These are phyloP conservation scores for Magnusiomyces fungicola DNA, from an alignment of 1,139 yeast genomes.

Conservation along the genomic window DNA sequence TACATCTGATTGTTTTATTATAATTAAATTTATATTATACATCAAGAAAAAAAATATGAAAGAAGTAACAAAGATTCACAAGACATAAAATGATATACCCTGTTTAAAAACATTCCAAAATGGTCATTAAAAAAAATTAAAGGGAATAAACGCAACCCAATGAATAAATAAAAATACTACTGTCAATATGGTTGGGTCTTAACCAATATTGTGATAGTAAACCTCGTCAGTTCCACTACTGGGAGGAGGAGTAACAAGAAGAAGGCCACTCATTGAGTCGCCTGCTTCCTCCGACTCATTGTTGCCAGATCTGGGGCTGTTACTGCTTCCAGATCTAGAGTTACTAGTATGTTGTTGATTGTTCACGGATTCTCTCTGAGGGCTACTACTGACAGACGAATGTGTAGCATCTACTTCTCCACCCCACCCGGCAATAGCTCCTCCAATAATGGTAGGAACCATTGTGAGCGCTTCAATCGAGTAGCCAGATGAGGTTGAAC, in stretches of 20 bases:
- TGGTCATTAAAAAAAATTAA: background rate
- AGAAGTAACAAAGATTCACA: too few species aligned
- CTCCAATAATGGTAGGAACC: slow-evolving; percentile 48
- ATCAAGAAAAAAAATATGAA: background rate
- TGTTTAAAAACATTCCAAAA: background rate
- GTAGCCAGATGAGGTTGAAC: slow-evolving; percentile 17
- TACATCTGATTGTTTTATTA: background rate
- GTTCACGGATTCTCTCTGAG: too few species aligned
- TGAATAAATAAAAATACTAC: background rate
- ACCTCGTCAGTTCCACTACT: too few species aligned
- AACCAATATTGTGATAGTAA: too few species aligned
- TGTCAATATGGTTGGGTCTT: background rate
- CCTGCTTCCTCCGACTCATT: too few species aligned
- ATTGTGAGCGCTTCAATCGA: slow-evolving; percentile 41
- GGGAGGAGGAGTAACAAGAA: too few species aligned
- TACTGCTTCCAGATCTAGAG: too few species aligned
- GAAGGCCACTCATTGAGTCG: too few species aligned
- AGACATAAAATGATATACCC: background rate
- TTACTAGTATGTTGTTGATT: background rate
- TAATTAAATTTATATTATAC: background rate
- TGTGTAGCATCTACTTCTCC: background rate
- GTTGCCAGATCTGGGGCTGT: too few species aligned
- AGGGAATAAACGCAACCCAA: background rate
- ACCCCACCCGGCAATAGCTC: slow-evolving; percentile 47
- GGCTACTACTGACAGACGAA: too few species aligned